These are phyloP conservation scores for Camelina neglecta DNA, from an alignment of 345 rosid species.

Conservation along the genomic window DNA sequence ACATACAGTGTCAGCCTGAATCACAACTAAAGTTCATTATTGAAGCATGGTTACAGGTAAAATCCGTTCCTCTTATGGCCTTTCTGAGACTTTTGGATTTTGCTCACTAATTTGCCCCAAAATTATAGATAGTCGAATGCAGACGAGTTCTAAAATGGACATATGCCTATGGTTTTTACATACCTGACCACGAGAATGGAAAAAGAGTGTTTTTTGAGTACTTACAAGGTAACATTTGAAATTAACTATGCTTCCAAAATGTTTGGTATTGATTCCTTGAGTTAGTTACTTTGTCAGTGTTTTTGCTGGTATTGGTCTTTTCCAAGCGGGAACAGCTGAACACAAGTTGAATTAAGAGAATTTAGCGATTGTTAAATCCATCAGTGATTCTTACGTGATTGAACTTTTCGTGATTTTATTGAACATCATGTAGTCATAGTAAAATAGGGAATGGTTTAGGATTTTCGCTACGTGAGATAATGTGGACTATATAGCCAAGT, in stretches of 20 bases:
- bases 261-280: not conserved
- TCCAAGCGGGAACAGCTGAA: not conserved
- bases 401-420: constrained; percentile 7
- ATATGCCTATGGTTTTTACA: constrained; percentile 82
- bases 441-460: constrained; percentile 2
- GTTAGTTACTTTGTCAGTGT: not conserved
- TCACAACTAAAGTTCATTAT: constrained; percentile 85
- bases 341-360: not conserved
- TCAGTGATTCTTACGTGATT: constrained; percentile 1
- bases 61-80: not conserved
- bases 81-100: constrained; percentile 16
- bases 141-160: constrained; percentile 94
- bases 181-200: constrained; percentile 75
- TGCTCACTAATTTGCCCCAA: constrained; percentile 29
- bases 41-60: constrained; percentile 93
- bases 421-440: constrained; percentile 21
- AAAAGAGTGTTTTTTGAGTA: constrained; percentile 84
- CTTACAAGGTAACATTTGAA: constrained; percentile 62
- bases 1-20: constrained; percentile 80
- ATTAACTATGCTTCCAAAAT: not conserved
- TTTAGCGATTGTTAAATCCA: constrained; percentile 11
- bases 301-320: not conserved
- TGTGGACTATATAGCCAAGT: not conserved
- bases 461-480: constrained; percentile 1
- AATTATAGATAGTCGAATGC: constrained; percentile 71